Evolutionary conservation across 192 early-diverging fungal genomes (phyloP), one percentile per base, ranked within the genome.

Genomic region (Coemansia sp.): DNA sequence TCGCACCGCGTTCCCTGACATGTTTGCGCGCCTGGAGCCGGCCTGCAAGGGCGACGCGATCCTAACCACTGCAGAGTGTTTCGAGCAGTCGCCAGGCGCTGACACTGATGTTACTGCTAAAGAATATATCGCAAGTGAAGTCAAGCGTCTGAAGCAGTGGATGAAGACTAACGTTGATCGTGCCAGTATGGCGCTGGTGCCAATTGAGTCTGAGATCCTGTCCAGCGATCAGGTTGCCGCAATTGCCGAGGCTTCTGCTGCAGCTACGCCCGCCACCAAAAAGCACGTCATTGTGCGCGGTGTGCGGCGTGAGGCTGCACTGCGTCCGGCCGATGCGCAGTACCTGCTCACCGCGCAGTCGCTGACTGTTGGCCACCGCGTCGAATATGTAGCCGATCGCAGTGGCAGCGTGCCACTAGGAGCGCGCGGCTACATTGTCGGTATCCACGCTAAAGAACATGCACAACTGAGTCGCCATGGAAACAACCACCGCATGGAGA

Each of bases 331-430:
- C n/a, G 88, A 95, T 67, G 87, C 92, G 3, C 79, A 79, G 25
- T 85, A 86, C 21, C 69, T 89, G 11, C 85, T 98, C 15, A 82
- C 76, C 4, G 72, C 84, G 58, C 97, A 99, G 72, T 72, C 65
- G 24, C 94, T 97, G 69, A 81, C 76, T 52, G 76, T 98, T 3
- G 96, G 97, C 24, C 92, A 99, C 66, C 91, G 97, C 11, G 88
- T 98, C 0, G 75, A 90, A 5, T 91, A 88, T 81, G 59, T 78
- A 70, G 56, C 89, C 86, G 67, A 84, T 73, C 38, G 92, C 86
- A 54, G 84, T 22, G 70, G 73, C 67, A 70, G 82, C 35, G 92
- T 94, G 14, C 93, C 93, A 15, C 70, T 96, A 50, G 95, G 87
- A 4, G 83, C 87, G 22, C 85, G 85, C 58, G 97, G 97, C 22